Evolutionary conservation across 768 basidiomycete genomes (phyloP).

Genomic region (Trametes maxima): DNA sequence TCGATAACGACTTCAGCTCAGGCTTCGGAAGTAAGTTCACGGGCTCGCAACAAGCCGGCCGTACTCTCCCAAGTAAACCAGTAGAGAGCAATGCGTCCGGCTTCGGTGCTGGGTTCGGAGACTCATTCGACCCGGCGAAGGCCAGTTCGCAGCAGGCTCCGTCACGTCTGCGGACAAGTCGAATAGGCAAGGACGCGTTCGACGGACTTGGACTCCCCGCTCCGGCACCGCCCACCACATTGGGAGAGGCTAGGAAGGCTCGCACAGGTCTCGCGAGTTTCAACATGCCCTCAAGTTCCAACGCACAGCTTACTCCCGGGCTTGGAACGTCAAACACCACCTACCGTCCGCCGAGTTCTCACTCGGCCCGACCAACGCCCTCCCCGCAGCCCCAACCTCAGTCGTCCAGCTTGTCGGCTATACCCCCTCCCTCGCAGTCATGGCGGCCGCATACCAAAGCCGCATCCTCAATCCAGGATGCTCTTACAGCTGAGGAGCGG

Average conservation of each 20-base stretch:
- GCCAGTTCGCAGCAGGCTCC: conserved; percentile 32
- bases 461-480: conserved; percentile 31
- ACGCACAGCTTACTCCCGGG: conserved; percentile 12
- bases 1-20: conserved; percentile 30
- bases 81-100: neutral
- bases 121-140: conserved; percentile 49
- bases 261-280: conserved; percentile 67
- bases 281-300: conserved; percentile 10
- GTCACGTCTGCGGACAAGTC: conserved; percentile 30
- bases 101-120: conserved; percentile 53
- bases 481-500: conserved; percentile 63
- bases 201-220: conserved; percentile 67
- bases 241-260: conserved; percentile 74
- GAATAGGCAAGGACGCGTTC: conserved; percentile 67
- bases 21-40: conserved; percentile 24
- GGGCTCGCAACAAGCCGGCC: conserved; percentile 1
- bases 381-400: conserved; percentile 25
- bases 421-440: conserved; percentile 18
- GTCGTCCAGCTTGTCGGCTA: conserved; percentile 13
- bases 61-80: conserved; percentile 2
- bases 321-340: conserved; percentile 29
- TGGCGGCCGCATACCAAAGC: conserved; percentile 18
- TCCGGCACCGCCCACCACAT: conserved; percentile 58
- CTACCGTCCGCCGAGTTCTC: conserved; percentile 31
- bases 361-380: conserved; percentile 27